phyloP scores from a whole-genome alignment of 805 yeast genomes.

The Saturnispora zaruensis region DNA sequence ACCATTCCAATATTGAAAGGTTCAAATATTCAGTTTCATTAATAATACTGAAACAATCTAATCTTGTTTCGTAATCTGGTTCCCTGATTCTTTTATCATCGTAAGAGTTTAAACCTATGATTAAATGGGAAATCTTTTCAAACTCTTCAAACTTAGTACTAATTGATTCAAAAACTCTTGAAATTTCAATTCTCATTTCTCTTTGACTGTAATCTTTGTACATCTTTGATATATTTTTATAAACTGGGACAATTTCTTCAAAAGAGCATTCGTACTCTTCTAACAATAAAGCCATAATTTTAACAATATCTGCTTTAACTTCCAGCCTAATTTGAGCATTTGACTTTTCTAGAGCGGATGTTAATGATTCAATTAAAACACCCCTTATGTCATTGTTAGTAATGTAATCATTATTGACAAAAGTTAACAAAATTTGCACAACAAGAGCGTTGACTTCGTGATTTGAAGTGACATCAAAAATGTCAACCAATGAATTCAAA shows the following conservation, averaged over 20 bases:
- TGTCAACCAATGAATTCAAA: conserved; percentile 40
- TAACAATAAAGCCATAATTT: conserved; percentile 48
- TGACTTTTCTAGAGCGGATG: conserved; percentile 53
- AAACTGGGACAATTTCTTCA: conserved; percentile 35
- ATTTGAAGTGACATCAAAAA: conserved; percentile 35
- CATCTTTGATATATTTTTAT: conserved; percentile 30
- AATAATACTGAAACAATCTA: conserved; percentile 56
- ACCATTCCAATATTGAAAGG: conserved; percentile 58
- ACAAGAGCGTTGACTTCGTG: conserved; percentile 44
- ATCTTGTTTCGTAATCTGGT: conserved; percentile 69
- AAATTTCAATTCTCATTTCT: conserved; percentile 52
- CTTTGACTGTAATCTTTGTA: conserved; percentile 51
- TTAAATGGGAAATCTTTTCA: conserved; percentile 39
- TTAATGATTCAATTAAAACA: conserved; percentile 47
- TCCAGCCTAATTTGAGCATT: conserved; percentile 39
- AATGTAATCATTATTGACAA: conserved; percentile 51
- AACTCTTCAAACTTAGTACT: conserved; percentile 43
- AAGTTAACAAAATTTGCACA: conserved; percentile 40
- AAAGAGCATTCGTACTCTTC: conserved; percentile 45
- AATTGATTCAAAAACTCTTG: conserved; percentile 50
- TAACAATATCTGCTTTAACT: conserved; percentile 49
- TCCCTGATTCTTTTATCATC: conserved; percentile 55
- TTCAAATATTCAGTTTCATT: conserved; percentile 44
- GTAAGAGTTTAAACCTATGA: conserved; percentile 63
- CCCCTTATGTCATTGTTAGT: conserved; percentile 46